Evolutionary conservation across 306 rosid species (phyloP), one percentile per base, ranked within the genome.

Genomic region (Luffa acutangula): DNA sequence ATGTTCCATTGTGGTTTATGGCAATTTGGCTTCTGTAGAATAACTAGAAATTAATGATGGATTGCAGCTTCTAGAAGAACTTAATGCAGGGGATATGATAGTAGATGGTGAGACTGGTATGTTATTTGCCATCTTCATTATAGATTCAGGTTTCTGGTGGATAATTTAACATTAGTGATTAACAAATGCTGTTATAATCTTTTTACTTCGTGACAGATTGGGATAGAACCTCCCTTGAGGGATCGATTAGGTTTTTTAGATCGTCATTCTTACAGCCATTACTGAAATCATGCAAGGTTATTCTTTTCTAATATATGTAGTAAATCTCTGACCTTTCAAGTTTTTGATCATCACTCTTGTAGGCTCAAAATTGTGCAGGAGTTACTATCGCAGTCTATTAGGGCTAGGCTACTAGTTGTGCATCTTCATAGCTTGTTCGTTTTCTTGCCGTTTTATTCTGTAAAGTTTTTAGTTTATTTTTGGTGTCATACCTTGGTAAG

Each of bases 211-310:
- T n/a, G n/a, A n/a, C n/a, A n/a, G n/a, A n/a, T n/a, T n/a, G n/a
- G n/a, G n/a, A n/a, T n/a, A n/a, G n/a, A n/a, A 90, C 90, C 25
- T 86, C 92, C 13, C 85, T 94, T 78, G 96, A 93, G 75, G 85
- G 86, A 53, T 85, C 94, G 14, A 42, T 92, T 39, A 81, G 76
- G 64, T 86, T 92, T 52, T 93, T 91, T 87, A 88, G 92, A 81
- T 85, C 89, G 0, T 87, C 91, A 34, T 93, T 93, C 90, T 80
- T 93, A 86, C 90, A 86, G 78, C 96, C 97, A 70, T 85, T 94
- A 18, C 82, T 89, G 46, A 89, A 86, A 87, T 81, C 86, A 72
- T 88, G 96, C 93, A 92, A 90, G 98, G 97, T 87, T 80, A 36
- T 31, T 36, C 14, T 54, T 12, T 75, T 75, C 79, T 77, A 25